Base-by-base conservation (phyloP, 2,329 filamentous ascomycete species). In the Fusarium burgessii region DNA sequence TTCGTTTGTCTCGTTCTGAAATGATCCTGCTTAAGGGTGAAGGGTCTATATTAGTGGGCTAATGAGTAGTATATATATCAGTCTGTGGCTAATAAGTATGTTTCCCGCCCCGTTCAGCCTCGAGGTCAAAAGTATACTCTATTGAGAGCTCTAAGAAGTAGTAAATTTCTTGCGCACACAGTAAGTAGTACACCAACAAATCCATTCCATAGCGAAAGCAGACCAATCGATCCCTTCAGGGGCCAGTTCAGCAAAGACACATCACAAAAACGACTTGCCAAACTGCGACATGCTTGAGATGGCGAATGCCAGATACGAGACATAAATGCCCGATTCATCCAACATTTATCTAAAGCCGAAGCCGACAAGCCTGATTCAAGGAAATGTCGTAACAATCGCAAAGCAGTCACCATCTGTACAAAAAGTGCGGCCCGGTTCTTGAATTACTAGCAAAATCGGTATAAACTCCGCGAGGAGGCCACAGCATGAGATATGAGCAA, bases 371-470 rank as follows among this genome's bases (percentile, higher is more conserved):
- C 18, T 8, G 17, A 8, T 33, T 15, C 20, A 35, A n/a, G 11
- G 18, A 43, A 64, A 9, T 6, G 43, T 67, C 47, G 55, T 42
- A 49, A 7, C 15, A n/a, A 49, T 38, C 17, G 50, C 66, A 55
- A 65, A 58, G 49, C 55, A 68, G 58, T 59, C n/a, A 35, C 45
- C 32, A 35, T 47, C 32, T 27, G 20, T 67, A 45, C 32, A 67
- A 67, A 67, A 67, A 58, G 62, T 62, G 70, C 66, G 66, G 63
- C 50, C 60, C 63, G 64, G 72, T 75, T 75, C 74, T 76, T 74
- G 71, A 76, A 76, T 74, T 74, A 74, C 69, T 75, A 68, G 66
- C 70, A 69, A 74, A 70, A 65, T 75, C 74, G 74, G 74, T 74
- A 76, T 75, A 67, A 73, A 63, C 64, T 74, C 74, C 71, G 71